Conservation (phyloP, 176 grass and related monocot species). For the Aechmea fasciata region DNA sequence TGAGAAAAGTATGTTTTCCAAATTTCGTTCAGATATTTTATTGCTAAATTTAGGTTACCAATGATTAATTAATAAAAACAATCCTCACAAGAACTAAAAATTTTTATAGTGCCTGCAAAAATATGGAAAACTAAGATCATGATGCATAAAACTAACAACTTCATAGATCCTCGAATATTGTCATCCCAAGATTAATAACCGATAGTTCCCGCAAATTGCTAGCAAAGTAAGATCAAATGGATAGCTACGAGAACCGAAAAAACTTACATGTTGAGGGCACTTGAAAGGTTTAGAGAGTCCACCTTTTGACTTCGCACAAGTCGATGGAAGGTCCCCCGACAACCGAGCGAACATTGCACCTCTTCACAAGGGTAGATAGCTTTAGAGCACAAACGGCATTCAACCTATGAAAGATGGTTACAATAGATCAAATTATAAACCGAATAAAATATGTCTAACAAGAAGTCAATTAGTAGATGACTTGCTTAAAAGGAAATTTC, state of each 20-base stretch:
- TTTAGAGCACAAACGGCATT: slow-evolving; percentile 58
- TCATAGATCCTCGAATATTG: neutral
- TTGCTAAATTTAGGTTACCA: too few relatives aligned
- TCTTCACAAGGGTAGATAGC: slow-evolving; percentile 53
- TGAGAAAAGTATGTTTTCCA: too few relatives aligned
- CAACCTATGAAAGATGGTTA: slow-evolving; percentile 43
- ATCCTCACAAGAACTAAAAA: too few relatives aligned
- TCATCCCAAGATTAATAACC: neutral
- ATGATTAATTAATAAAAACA: too few relatives aligned
- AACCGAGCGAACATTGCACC: slow-evolving; percentile 44
- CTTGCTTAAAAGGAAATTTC: too few relatives aligned
- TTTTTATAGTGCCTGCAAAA: slow-evolving; percentile 3
- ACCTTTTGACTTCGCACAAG: slow-evolving; percentile 37
- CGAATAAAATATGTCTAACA: slow-evolving; percentile 12
- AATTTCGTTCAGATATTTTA: too few relatives aligned
- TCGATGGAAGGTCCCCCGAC: slow-evolving; percentile 46
- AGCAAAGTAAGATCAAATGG: slow-evolving; percentile 10
- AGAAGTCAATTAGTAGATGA: slow-evolving; percentile 11
- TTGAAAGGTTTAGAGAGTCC: slow-evolving; percentile 44
- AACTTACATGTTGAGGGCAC: slow-evolving; percentile 82
- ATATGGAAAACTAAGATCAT: slow-evolving; percentile 16
- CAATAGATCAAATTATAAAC: slow-evolving; percentile 7
- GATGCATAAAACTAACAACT: neutral
- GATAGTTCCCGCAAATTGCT: neutral
- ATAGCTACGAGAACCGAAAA: slow-evolving; percentile 3